A percentile compares a stretch with the other conserved stretches of the same genome.
phyloP scores from a whole-genome alignment of 2,329 filamentous ascomycete genomes.

The Fusarium sacchari region DNA sequence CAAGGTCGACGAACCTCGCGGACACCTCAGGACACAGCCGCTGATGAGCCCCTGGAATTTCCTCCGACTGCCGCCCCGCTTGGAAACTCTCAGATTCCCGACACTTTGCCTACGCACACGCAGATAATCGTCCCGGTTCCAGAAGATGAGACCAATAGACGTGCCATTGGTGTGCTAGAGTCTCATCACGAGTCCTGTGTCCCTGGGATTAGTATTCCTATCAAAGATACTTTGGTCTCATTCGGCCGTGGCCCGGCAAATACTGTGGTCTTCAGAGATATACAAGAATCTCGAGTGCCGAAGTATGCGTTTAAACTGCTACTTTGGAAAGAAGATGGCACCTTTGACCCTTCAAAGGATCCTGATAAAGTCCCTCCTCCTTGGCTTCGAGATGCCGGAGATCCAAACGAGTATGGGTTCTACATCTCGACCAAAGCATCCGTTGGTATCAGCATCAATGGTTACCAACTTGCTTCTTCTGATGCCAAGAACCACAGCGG shows the following conservation, averaged over 20 bases:
- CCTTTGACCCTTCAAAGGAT: constrained; percentile 68
- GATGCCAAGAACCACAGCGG: constrained; percentile 63
- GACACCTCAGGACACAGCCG: constrained; percentile 27
- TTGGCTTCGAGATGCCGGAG: constrained; percentile 48
- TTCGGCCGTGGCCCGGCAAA: constrained; percentile 81
- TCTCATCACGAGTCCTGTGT: constrained; percentile 74
- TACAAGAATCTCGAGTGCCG: constrained; percentile 76
- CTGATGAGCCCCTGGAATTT: constrained; percentile 43
- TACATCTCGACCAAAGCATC: constrained; percentile 84
- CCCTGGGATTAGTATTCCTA: constrained; percentile 68
- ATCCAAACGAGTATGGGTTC: constrained; percentile 70
- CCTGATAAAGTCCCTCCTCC: constrained; percentile 64
- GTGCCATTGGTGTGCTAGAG: constrained; percentile 71
- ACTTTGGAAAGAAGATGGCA: constrained; percentile 74
- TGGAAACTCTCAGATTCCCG: constrained; percentile 45
- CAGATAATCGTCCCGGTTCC: constrained; percentile 51
- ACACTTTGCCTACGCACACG: constrained; percentile 51
- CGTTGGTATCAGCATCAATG: constrained; percentile 81
- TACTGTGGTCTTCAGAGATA: constrained; percentile 72
- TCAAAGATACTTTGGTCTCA: constrained; percentile 74
- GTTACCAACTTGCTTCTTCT: constrained; percentile 68
- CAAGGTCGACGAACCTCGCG: constrained; percentile 17
- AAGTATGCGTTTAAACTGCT: constrained; percentile 84
- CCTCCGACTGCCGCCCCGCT: constrained; percentile 47
- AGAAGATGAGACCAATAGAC: constrained; percentile 48